Evolutionary conservation across 176 grass and related monocot species (phyloP).

Genomic region (Bolboschoenus planiculmis): DNA sequence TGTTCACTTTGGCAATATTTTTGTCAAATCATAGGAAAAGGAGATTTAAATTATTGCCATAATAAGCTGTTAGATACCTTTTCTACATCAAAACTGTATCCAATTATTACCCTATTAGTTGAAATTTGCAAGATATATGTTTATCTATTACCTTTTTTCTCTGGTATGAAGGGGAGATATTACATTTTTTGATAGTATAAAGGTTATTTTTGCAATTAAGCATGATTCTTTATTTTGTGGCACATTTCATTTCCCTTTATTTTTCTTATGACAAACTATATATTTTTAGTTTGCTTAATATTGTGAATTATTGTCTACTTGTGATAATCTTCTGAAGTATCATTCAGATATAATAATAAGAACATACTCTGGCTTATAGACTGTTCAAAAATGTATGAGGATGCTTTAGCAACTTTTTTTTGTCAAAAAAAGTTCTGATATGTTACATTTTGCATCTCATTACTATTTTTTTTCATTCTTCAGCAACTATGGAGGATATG

Average conservation of each 20-base stretch:
- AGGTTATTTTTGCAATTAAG: background rate
- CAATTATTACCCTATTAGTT: background rate
- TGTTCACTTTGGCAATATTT: background rate
- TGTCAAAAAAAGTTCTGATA: background rate
- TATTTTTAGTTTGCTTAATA: background rate
- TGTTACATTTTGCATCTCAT: background rate
- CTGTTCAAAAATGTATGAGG: background rate
- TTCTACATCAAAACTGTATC: background rate
- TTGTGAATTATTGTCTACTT: background rate
- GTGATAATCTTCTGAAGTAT: background rate
- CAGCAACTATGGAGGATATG: background rate
- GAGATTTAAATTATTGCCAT: background rate
- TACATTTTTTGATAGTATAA: background rate
- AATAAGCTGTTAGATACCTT: background rate
- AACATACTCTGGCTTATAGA: background rate
- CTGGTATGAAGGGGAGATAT: background rate
- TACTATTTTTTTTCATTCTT: background rate
- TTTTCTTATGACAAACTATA: background rate
- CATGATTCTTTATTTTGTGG: background rate
- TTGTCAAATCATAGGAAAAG: background rate
- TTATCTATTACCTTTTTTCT: background rate
- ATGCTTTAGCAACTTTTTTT: background rate
- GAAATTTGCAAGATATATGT: background rate
- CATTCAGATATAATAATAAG: background rate
- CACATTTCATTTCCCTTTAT: background rate